Evolutionary conservation across 768 basidiomycete genomes (phyloP).

Genomic region (Tylopilus rubrobrunneus): DNA sequence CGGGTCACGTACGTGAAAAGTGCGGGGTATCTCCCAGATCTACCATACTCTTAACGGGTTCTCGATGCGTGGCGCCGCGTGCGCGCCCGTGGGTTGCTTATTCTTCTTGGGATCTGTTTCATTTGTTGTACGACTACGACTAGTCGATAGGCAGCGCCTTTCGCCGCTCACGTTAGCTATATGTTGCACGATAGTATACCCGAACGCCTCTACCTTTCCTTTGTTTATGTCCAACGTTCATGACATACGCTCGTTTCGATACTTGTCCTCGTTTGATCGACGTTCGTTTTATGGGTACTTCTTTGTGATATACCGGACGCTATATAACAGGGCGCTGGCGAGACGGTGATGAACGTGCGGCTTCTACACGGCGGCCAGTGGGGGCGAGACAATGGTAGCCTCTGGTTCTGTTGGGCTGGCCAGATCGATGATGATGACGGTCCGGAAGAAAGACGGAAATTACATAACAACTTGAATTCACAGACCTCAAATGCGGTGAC

Average conservation of each 20-base stretch:
- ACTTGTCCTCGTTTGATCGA: slow-evolving; percentile 7
- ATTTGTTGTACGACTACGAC: slow-evolving; percentile 14
- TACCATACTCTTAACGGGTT: slow-evolving; percentile 16
- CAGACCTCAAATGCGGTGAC: too few relatives aligned
- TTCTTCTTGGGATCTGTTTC: neutral
- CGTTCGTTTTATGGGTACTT: slow-evolving; percentile 17
- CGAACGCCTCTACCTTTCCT: slow-evolving; percentile 9
- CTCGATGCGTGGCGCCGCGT: neutral
- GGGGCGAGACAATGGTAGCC: neutral
- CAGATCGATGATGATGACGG: neutral
- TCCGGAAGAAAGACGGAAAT: slow-evolving; percentile 8
- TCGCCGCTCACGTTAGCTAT: slow-evolving; percentile 10
- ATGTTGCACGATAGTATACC: slow-evolving; percentile 18
- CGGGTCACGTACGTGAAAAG: slow-evolving; percentile 29
- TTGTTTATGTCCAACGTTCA: slow-evolving; percentile 11
- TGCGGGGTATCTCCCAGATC: slow-evolving; percentile 26
- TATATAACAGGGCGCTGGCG: neutral
- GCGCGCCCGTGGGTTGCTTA: neutral
- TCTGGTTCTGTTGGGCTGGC: neutral
- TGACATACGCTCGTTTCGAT: slow-evolving; percentile 21
- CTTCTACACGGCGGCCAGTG: neutral
- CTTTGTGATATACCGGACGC: neutral
- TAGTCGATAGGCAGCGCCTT: slow-evolving; percentile 17
- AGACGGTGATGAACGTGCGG: neutral
- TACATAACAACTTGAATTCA: slow-evolving; percentile 1